Base-by-base conservation (phyloP, 176 grass and related monocot species). In the Cymbopogon citratus region DNA sequence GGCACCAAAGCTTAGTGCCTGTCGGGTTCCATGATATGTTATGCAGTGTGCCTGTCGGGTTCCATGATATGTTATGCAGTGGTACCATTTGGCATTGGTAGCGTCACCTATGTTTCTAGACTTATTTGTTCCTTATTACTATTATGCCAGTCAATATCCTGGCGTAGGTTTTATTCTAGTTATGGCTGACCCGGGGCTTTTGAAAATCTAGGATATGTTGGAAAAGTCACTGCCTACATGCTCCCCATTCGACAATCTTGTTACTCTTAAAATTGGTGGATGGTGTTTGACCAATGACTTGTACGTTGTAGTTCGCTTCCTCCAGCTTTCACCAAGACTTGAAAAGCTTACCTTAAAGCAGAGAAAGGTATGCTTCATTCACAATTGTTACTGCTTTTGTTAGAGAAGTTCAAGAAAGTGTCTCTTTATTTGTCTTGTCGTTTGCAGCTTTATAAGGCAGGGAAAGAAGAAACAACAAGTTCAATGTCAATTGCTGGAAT, bases 181-280 rank as follows among this genome's bases (percentile, higher is more conserved):
- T 40, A 40, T 40, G 38, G 1, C 38, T 40, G 38, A 40, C 38
- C 6, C 2, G 3, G 3, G 7, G 54, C 64, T 69, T 62, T 45
- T 57, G 36, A 77, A 76, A 61, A 51, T 23, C 79, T 69, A 87
- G 73, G 72, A 39, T 77, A 71, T 82, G 79, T 56, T 87, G 79
- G 73, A 83, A 64, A 87, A 63, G 79, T 65, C 71, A 24, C 66
- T 78, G 41, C 56, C 23, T 39, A 64, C 73, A 64, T 87, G 79
- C 63, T 77, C 65, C 31, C 11, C 33, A 3, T 71, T 87, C 77
- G 40, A 77, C 21, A 64, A 2, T 27, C 73, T 87, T 40, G 41
- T 7, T 43, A 71, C 18, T 64, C 66, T 71, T 29, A 41, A 77
- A 49, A 70, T 83, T 51, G 79, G 85, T 7, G 24, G 39, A 5